Percentiles rank a stretch among this genome's conserved stretches.
Conservation (phyloP, 345 rosid genomes). For the Draba incana region DNA sequence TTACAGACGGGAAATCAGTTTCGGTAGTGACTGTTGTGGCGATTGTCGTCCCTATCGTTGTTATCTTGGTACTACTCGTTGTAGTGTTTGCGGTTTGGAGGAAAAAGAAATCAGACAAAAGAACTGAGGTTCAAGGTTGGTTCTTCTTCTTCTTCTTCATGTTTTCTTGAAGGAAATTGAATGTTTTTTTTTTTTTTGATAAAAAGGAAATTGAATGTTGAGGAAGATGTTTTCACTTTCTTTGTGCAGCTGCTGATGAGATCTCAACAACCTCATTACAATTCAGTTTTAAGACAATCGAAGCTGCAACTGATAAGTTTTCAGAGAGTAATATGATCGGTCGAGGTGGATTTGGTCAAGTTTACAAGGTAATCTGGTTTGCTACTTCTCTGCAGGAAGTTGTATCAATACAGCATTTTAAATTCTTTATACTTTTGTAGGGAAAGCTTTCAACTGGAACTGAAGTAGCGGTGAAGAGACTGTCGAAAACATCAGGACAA, state of each 20-base stretch:
- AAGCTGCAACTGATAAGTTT: conserved; percentile 32
- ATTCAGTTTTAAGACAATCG: conserved; percentile 12
- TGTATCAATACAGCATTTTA: background rate
- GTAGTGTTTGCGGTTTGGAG: background rate
- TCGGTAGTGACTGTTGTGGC: conserved; percentile 8
- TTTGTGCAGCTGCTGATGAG: conserved; percentile 17
- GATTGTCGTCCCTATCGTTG: background rate
- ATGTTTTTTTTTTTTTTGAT: too few species aligned
- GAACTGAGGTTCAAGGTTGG: conserved; percentile 23
- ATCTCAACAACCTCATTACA: conserved; percentile 8
- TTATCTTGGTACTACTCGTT: conserved; percentile 17
- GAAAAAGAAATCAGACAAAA: conserved; percentile 7
- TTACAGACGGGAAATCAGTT: background rate
- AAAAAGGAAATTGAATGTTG: background rate
- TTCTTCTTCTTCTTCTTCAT: background rate
- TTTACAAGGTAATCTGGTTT: conserved; percentile 21
- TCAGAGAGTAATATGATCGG: conserved; percentile 13
- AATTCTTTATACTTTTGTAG: background rate
- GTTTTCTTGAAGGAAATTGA: too few species aligned
- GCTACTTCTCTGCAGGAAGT: background rate
- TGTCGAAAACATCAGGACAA: conserved; percentile 26
- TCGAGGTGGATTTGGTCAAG: conserved; percentile 34
- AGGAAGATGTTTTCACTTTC: background rate
- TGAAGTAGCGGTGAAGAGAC: conserved; percentile 34
- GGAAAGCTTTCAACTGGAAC: conserved; percentile 20